Conservation (phyloP, 2,329 filamentous ascomycete species). For the Fusarium mangiferae region DNA sequence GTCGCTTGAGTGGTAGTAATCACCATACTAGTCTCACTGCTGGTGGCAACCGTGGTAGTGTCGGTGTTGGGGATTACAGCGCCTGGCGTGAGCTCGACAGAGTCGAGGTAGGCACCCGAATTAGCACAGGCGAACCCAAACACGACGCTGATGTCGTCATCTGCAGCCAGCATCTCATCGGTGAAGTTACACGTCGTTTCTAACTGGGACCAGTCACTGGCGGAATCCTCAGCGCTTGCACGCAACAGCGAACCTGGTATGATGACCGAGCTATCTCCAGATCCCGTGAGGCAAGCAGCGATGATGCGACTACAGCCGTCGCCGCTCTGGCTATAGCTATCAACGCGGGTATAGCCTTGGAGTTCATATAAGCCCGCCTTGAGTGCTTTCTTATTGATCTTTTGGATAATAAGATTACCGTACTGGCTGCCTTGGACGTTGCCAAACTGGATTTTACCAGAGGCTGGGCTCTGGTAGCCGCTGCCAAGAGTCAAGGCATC, state of each 20-base stretch:
- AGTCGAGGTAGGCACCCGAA: not conserved
- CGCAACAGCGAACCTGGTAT: fast-evolving
- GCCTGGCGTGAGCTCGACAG: not conserved
- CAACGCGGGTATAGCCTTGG: not conserved
- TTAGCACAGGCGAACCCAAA: not conserved
- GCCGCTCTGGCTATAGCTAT: not conserved
- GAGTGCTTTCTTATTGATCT: not conserved
- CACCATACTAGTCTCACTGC: not conserved
- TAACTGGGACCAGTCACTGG: not conserved
- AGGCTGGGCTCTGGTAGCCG: not conserved
- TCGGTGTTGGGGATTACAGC: not conserved
- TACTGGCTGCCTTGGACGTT: not conserved
- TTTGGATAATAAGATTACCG: not conserved
- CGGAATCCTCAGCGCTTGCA: not conserved
- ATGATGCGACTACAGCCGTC: not conserved
- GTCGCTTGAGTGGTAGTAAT: not conserved
- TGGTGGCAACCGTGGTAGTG: not conserved
- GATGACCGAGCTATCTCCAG: fast-evolving
- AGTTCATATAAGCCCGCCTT: not conserved
- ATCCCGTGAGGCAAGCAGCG: not conserved
- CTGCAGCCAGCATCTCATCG: not conserved
- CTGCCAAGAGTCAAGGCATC: not conserved
- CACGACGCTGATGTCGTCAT: not conserved
- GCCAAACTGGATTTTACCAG: not conserved
- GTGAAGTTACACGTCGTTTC: not conserved